phyloP scores from a whole-genome alignment of 2,329 filamentous ascomycete genomes.

The Magnaporthiopsis poae region DNA sequence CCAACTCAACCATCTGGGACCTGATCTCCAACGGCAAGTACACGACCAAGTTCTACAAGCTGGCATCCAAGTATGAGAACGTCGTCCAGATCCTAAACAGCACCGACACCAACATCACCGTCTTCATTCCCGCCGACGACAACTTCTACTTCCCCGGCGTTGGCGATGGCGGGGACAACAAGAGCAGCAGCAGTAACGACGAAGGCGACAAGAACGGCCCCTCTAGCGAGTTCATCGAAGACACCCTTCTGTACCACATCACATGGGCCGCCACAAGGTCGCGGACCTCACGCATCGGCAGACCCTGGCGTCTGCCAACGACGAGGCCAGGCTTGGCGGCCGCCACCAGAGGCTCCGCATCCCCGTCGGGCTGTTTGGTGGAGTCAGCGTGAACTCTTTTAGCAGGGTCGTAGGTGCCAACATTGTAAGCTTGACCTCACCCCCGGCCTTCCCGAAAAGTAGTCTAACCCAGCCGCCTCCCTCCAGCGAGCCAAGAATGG shows the following conservation, averaged over 20 bases:
- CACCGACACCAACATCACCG: constrained; percentile 61
- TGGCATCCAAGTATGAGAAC: constrained; percentile 64
- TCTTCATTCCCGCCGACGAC: constrained; percentile 69
- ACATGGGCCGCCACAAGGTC: constrained; percentile 55
- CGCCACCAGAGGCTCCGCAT: constrained; percentile 64
- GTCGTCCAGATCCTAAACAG: constrained; percentile 65
- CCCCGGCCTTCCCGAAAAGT: too few species aligned
- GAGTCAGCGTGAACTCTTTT: constrained; percentile 68
- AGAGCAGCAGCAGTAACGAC: constrained; percentile 19
- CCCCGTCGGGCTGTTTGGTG: constrained; percentile 45
- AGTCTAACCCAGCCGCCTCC: neutral
- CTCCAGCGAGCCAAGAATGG: constrained; percentile 63
- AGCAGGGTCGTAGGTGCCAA: constrained; percentile 60
- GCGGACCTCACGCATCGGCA: constrained; percentile 56
- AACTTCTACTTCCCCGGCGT: constrained; percentile 55
- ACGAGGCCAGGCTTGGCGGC: constrained; percentile 49
- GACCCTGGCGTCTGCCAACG: constrained; percentile 62
- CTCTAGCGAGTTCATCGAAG: constrained; percentile 59
- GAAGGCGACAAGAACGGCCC: constrained; percentile 37
- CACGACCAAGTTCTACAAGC: constrained; percentile 64
- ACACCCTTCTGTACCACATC: constrained; percentile 66
- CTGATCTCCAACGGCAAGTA: constrained; percentile 66
- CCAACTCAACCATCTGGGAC: constrained; percentile 69
- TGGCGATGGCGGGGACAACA: constrained; percentile 33
- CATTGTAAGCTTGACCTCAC: constrained; percentile 44